Evolutionary conservation across 2,329 filamentous ascomycete genomes (phyloP).

Genomic region (Penicillium griseofulvum): DNA sequence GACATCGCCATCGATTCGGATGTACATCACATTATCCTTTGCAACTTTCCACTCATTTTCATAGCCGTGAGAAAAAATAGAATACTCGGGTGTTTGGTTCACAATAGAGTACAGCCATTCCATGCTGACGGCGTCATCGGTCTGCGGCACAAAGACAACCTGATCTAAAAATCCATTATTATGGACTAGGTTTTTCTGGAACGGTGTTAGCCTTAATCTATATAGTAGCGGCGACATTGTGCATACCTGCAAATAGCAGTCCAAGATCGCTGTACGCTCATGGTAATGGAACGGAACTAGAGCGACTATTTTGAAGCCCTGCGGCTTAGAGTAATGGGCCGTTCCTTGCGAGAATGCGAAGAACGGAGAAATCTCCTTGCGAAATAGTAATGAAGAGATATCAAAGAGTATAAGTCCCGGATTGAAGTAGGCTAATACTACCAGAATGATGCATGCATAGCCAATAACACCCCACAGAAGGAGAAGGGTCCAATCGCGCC

Average conservation of each 20-base stretch:
- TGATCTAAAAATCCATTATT: conserved; percentile 45
- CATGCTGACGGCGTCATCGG: conserved; percentile 34
- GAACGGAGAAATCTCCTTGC: conserved; percentile 26
- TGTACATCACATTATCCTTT: conserved; percentile 34
- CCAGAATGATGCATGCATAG: conserved; percentile 26
- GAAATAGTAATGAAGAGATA: conserved; percentile 20
- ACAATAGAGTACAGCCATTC: conserved; percentile 37
- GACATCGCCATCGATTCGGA: conserved; percentile 47
- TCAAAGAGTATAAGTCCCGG: conserved; percentile 21
- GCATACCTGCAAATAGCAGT: conserved; percentile 43
- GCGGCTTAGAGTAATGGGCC: conserved; percentile 33
- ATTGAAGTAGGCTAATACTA: conserved; percentile 18
- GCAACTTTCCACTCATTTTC: conserved; percentile 17
- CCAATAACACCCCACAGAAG: conserved; percentile 24
- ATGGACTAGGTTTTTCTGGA: conserved; percentile 37
- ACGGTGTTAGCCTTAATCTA: background rate
- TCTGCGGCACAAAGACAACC: conserved; percentile 45
- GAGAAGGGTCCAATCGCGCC: conserved; percentile 21
- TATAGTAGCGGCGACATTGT: no score
- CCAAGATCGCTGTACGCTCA: conserved; percentile 37
- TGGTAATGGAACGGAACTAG: conserved; percentile 40
- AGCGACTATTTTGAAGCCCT: conserved; percentile 37
- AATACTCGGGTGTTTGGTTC: conserved; percentile 31
- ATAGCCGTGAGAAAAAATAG: conserved; percentile 10
- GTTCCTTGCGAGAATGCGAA: conserved; percentile 30